phyloP scores from a whole-genome alignment of 768 basidiomycete species.

The Podaxis sp. region DNA sequence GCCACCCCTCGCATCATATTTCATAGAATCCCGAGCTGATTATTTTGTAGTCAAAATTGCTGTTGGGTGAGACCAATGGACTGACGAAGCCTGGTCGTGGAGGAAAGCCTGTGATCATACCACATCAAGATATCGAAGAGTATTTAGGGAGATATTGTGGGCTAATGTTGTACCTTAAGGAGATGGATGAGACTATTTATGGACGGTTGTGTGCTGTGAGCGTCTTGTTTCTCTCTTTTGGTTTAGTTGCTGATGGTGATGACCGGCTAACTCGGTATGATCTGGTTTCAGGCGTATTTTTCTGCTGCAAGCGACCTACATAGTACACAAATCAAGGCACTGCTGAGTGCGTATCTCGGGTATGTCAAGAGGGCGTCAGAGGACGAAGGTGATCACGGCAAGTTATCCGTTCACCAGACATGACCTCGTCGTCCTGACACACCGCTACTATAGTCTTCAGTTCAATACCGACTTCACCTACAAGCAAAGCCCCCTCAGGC shows the following conservation, averaged over 20 bases:
- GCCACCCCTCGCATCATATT: not conserved
- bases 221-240: constrained; percentile 36
- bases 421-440: not conserved
- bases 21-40: not conserved
- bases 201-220: constrained; percentile 79
- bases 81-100: constrained; percentile 42
- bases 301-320: constrained; percentile 83
- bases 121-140: constrained; percentile 75
- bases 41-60: constrained; percentile 54
- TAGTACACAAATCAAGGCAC: constrained; percentile 71
- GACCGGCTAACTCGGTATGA: constrained; percentile 4
- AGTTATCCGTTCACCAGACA: constrained; percentile 14
- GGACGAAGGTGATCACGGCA: constrained; percentile 76
- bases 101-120: constrained; percentile 42
- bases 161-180: constrained; percentile 88
- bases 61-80: constrained; percentile 64
- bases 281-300: constrained; percentile 76
- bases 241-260: not conserved
- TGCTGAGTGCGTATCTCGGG: constrained; percentile 57
- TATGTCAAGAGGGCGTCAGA: constrained; percentile 65
- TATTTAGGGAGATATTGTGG: constrained; percentile 89
- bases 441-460: constrained; percentile 42
- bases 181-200: constrained; percentile 91
- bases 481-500: constrained; percentile 47
- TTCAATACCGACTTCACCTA: constrained; percentile 33